Evolutionary conservation across 1,139 yeast genomes (phyloP), one percentile per base, ranked within the genome.

Genomic region (Pichia sp.): DNA sequence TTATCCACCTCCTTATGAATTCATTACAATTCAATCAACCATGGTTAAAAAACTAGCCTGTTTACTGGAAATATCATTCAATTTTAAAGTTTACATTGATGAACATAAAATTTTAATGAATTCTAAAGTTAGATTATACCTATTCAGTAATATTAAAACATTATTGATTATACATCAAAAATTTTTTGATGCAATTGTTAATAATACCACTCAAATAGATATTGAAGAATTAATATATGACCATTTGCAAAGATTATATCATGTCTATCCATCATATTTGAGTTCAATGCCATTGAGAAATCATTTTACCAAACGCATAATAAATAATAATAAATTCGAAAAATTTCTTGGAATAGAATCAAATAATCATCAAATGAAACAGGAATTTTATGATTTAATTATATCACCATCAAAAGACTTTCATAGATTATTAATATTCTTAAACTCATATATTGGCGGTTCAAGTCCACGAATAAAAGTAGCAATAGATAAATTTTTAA

Each of bases 131-230:
- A 41, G 41, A 1, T 11, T 47, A 5, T 38, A 48, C 4, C 37
- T 60, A 6, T 59, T 59, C 47, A 61, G 63, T 7, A 59, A 59
- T 41, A 41, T 54, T 20, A 48, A 50, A 30, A 54, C 55, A 20
- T 41, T 59, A 34, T 39, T 50, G 8, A 43, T 51, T 10, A 47
- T 59, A 1, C 55, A 56, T 37, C 46, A 51, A 22, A 37, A 51
- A 3, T 55, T 59, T 37, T 40, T 51, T 4, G 44, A 45, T 33
- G 45, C 47, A 16, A 24, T 56, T 4, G 20, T 39, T 5, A 47
- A 40, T 26, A 36, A 34, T 16, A 39, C 16, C 24, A 23, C 29
- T 5, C 37, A 35, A 4, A 35, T 35, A 12, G 46, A 46, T 31
- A 26, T 46, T n/a, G 45, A 49, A 39, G 42, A 50, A 11, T 30